These are phyloP conservation scores for Buddleja alternifolia DNA, from an alignment of 257 asterid genomes.

Conservation along the genomic window DNA sequence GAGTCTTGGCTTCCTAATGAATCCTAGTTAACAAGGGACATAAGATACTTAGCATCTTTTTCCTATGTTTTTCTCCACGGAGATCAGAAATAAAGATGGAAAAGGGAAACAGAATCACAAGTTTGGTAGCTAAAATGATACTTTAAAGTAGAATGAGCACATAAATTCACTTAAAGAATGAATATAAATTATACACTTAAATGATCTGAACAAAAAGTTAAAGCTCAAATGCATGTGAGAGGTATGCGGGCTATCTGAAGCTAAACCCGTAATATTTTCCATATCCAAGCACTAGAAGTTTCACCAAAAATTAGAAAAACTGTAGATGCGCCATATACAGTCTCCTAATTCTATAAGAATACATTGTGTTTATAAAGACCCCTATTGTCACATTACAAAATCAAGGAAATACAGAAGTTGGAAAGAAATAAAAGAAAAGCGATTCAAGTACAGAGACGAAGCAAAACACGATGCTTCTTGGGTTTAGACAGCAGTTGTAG, in stretches of 20 bases:
- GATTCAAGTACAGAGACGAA: not conserved
- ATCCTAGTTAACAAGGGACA: constrained; percentile 54
- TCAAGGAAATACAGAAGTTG: not conserved
- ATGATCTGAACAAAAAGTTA: not conserved
- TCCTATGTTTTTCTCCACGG: constrained; percentile 13
- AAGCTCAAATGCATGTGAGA: constrained; percentile 3
- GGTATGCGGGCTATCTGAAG: no score
- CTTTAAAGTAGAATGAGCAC: constrained; percentile 17
- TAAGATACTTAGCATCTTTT: constrained; percentile 22
- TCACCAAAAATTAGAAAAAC: constrained; percentile 7
- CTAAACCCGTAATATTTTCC: not conserved
- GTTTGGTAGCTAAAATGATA: constrained; percentile 6
- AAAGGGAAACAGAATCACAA: not conserved
- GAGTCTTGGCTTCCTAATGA: constrained; percentile 76
- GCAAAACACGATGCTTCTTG: not conserved
- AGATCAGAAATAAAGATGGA: constrained; percentile 3
- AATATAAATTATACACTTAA: not conserved
- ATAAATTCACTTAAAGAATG: constrained; percentile 7
- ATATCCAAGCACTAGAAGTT: constrained; percentile 3
- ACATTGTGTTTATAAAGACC: constrained; percentile 16
- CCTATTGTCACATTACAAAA: not conserved
- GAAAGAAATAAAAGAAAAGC: not conserved
- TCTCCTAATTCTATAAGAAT: not conserved
- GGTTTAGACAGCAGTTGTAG: no score
- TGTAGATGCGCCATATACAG: not conserved